Base-by-base conservation (phyloP, 2,329 filamentous ascomycete genomes). In the Mycosphaerella sp. region DNA sequence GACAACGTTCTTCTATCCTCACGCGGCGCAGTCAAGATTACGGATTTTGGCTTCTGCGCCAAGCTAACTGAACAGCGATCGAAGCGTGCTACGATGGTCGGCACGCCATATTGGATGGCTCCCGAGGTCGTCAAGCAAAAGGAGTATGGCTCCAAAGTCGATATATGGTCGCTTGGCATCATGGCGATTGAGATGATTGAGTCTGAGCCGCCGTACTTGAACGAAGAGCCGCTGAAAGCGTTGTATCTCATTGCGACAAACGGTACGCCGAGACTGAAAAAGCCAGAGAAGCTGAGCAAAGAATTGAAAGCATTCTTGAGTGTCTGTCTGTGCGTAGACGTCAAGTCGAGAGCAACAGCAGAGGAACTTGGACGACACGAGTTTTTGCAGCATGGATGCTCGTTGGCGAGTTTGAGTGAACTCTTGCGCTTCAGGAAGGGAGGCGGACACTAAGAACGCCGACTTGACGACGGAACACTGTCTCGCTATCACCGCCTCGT, bases 141-240 rank as follows among this genome's bases (percentile, higher is more conserved):
- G 75, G 91, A 96, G 71, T 98, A 98, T 66, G 93, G 91, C 35
- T 87, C 87, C 66, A 97, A 97, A 77, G 93, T 97, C 57, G 93
- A 98, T 67, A 95, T 97, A 67, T 98, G 93, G 93, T 96, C 90
- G 27, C 76, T 98, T 56, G 93, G 93, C 66, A 98, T 98, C 73
- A 98, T 97, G 93, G 91, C 93, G 18, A 97, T 98, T 65, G 93
- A 98, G 73, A 96, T 98, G 93, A 97, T 97, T 66, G 93, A 98
- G 70, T 95, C 89, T 14, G 93, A 98, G 71, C 93, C 93, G 5
- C 93, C 93, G 0, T 98, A 98, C 70, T 81, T 97, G 34, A 97
- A 97, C 72, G 93, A 97, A 72, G 91, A 97, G 71, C 93, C 93
- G 0, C 80, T 98, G 50, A 97, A 97, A 77, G 93, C 93, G 6